Evolutionary conservation across 2,329 filamentous ascomycete species (phyloP).

Genomic region (Lasiodiplodia sp.): DNA sequence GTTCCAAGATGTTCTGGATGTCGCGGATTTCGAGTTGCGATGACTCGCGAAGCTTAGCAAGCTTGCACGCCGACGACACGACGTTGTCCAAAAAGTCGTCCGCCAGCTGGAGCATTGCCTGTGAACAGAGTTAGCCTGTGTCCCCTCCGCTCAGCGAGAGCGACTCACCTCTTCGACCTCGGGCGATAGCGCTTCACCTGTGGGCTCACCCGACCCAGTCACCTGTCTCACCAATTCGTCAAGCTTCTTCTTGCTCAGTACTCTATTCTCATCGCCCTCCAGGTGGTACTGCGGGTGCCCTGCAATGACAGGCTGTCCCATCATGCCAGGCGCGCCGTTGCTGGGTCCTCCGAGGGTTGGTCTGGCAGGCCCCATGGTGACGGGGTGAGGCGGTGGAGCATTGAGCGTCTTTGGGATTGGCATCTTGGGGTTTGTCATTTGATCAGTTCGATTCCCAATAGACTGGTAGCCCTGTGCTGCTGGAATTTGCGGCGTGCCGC

Average conservation of each 20-base stretch:
- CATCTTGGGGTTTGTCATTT: constrained; percentile 68
- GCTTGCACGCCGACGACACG: constrained; percentile 82
- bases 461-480: constrained; percentile 42
- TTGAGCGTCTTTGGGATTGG: constrained; percentile 84
- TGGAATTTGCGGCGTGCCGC: constrained; percentile 42
- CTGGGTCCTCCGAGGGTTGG: constrained; percentile 85
- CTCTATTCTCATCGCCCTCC: constrained; percentile 88
- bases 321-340: constrained; percentile 78
- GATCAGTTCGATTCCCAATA: constrained; percentile 46
- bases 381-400: constrained; percentile 74
- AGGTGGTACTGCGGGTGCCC: constrained; percentile 85
- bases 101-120: constrained; percentile 76
- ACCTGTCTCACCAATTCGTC: constrained; percentile 95
- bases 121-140: constrained; percentile 33
- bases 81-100: constrained; percentile 96
- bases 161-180: constrained; percentile 89
- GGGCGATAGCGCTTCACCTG: constrained; percentile 80
- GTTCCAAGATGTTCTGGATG: constrained; percentile 63
- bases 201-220: constrained; percentile 78
- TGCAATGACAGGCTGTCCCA: constrained; percentile 84
- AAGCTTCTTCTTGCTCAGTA: constrained; percentile 97
- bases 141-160: neutral
- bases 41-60: constrained; percentile 90
- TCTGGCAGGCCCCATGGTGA: constrained; percentile 73
- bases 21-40: constrained; percentile 83